A percentile compares a stretch with the other conserved stretches of the same genome.
Evolutionary conservation across 495 filamentous ascomycete genomes (phyloP).

Genomic region (Tuber umbilicatum): DNA sequence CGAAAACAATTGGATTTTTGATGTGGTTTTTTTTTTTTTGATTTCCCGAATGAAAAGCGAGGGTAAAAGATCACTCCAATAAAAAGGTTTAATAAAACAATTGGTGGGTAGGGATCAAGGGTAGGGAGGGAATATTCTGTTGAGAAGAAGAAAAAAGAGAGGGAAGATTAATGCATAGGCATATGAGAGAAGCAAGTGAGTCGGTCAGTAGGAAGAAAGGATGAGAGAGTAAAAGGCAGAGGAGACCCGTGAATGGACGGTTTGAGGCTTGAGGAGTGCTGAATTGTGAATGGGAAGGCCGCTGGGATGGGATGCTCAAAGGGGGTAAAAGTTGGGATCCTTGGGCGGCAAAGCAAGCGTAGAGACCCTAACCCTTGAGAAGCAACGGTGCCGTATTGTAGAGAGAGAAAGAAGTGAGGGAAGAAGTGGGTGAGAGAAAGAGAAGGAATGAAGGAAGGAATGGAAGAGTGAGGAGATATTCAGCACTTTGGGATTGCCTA

Average conservation of each 20-base stretch:
- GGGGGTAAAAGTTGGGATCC: no score
- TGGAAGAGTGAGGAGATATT: background rate
- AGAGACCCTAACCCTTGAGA: background rate
- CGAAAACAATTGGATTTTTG: background rate
- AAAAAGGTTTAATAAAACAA: conserved; percentile 29
- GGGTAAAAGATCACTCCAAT: conserved; percentile 7
- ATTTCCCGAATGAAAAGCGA: background rate
- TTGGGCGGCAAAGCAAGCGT: background rate
- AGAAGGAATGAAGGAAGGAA: conserved; percentile 6
- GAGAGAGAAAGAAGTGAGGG: conserved; percentile 2
- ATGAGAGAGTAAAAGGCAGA: background rate
- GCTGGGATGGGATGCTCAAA: no score
- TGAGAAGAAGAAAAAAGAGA: conserved; percentile 18
- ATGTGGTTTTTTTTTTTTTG: background rate
- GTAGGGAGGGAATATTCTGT: conserved; percentile 5
- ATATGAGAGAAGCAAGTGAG: background rate
- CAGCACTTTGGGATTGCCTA: background rate
- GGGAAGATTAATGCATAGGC: conserved; percentile 13
- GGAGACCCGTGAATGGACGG: conserved; percentile 3
- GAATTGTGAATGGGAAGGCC: background rate
- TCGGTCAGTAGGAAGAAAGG: conserved; percentile 1
- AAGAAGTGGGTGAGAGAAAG: background rate
- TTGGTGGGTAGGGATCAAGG: conserved; percentile 31
- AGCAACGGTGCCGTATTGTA: background rate
- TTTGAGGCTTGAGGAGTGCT: background rate